Conservation (phyloP, 1,284 basidiomycete species). For the Cutaneotrichosporon sp. region DNA sequence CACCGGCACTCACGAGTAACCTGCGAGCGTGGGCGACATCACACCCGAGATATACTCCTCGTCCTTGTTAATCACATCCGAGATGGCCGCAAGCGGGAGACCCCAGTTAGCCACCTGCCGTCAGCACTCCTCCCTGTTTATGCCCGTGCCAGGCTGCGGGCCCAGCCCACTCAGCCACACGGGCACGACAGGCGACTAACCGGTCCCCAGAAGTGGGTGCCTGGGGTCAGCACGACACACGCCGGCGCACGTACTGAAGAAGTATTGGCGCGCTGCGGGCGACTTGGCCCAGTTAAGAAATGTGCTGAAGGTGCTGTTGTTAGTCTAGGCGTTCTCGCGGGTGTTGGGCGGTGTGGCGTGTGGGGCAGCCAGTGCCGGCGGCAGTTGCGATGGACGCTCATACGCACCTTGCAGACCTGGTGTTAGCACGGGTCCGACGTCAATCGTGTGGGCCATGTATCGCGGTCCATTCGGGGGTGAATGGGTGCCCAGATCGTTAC, state of each 20-base stretch:
- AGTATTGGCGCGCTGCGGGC: slow-evolving; percentile 82
- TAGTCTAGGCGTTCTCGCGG: not conserved
- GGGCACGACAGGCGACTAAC: too few relatives aligned
- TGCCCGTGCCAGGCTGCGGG: too few relatives aligned
- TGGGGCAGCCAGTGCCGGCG: slow-evolving; percentile 1
- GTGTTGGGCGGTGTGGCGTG: not conserved
- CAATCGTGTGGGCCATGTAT: too few relatives aligned
- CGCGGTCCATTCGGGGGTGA: too few relatives aligned
- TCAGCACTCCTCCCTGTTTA: too few relatives aligned
- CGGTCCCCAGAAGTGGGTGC: slow-evolving; percentile 94
- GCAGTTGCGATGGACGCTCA: not conserved
- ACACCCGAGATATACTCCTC: slow-evolving; percentile 88
- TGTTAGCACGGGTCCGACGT: too few relatives aligned
- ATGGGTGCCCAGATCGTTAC: too few relatives aligned
- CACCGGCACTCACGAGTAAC: slow-evolving; percentile 72
- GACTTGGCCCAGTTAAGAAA: slow-evolving; percentile 82
- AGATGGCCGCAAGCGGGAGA: slow-evolving; percentile 80
- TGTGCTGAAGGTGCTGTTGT: slow-evolving; percentile 38
- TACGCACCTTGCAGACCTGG: not conserved
- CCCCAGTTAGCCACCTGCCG: slow-evolving; percentile 91
- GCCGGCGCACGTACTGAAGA: slow-evolving; percentile 69
- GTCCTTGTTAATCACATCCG: slow-evolving; percentile 78
- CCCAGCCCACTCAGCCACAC: too few relatives aligned
- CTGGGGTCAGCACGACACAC: slow-evolving; percentile 49
- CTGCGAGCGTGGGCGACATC: slow-evolving; percentile 84